Conservation (phyloP, 176 grass and related monocot genomes). For the Neostapfia colusana region DNA sequence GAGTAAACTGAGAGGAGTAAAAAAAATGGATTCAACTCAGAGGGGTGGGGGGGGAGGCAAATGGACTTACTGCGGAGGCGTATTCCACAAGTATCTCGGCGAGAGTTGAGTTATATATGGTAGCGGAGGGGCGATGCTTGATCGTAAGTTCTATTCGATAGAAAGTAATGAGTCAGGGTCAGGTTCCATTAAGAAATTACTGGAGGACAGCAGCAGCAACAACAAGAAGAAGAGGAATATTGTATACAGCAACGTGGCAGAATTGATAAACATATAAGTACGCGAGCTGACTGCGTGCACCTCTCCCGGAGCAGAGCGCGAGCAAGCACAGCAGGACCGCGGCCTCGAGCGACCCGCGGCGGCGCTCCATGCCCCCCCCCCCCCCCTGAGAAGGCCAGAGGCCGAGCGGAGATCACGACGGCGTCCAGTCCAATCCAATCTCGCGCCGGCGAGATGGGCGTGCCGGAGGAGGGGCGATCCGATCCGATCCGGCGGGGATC, state of each 20-base stretch:
- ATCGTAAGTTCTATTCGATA: slow-evolving; percentile 47
- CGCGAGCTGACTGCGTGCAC: slow-evolving; percentile 2
- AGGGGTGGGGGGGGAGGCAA: not conserved
- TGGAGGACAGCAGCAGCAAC: slow-evolving; percentile 2
- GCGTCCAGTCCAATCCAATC: too few species aligned
- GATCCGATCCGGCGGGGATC: too few species aligned
- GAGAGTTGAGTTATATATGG: slow-evolving; percentile 80
- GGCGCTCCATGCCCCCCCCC: slow-evolving; percentile 56
- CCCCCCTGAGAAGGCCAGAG: too few species aligned
- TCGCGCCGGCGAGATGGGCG: too few species aligned
- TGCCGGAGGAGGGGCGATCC: too few species aligned
- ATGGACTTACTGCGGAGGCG: slow-evolving; percentile 73
- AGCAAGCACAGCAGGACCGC: slow-evolving; percentile 48
- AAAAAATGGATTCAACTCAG: not conserved
- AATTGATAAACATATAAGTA: not conserved
- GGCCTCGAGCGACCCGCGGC: slow-evolving; percentile 41
- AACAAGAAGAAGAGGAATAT: not conserved
- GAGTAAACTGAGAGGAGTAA: not conserved
- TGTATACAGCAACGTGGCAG: slow-evolving; percentile 1
- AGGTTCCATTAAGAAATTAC: not conserved
- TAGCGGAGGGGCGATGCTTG: slow-evolving; percentile 32
- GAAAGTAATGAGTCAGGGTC: not conserved
- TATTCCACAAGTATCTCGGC: slow-evolving; percentile 86
- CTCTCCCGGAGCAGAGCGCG: slow-evolving; percentile 55
- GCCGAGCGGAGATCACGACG: not conserved